Base-by-base conservation (phyloP, 306 rosid genomes). In the Fragaria ananassa region DNA sequence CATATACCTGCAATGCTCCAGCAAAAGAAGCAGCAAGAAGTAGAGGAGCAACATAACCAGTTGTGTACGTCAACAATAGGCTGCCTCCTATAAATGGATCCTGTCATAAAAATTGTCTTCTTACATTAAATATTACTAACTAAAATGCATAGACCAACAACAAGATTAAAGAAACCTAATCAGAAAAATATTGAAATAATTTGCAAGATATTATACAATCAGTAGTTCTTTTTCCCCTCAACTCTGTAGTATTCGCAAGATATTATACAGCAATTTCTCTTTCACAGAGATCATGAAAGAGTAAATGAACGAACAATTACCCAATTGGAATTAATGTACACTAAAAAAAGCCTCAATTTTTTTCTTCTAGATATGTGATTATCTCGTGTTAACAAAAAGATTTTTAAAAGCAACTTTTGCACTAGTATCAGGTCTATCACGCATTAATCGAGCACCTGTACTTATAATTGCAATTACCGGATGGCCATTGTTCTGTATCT, bases 1-100 rank as follows among this genome's bases (percentile, higher is more conserved):
- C 34, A 70, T 31, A 76, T 35, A 95, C 98, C 93, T 92, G 97
- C 81, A 95, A 83, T 1, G 97, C 98, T 45, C 98, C 97, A 66
- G 97, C 97, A 17, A 92, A 95, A 46, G 97, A 87, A 67, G 98
- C 98, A 82, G 98, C 98, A 49, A 92, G 86, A 75, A 94, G 97
- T 56, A 92, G 72, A 69, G 97, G 96, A 83, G 96, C 86, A 64
- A 92, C 88, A 76, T 95, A 95, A 76, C 97, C 98, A 14, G 95
- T 95, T 66, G 98, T 95, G 87, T 92, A 95, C 10, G 98, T 86
- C 87, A 92, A 84, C 53, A 95, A 89, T 54, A 90, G 88, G 92
- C 98, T 92, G 42, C 97, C 96, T 58, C 97, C 97, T 8, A 88
- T 79, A 68, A 95, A 18, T 14, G 97, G 98, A 87, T 95, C 89